Evolutionary conservation across 805 yeast species (phyloP).

Genomic region (Cyberlindnera misumaiensis): DNA sequence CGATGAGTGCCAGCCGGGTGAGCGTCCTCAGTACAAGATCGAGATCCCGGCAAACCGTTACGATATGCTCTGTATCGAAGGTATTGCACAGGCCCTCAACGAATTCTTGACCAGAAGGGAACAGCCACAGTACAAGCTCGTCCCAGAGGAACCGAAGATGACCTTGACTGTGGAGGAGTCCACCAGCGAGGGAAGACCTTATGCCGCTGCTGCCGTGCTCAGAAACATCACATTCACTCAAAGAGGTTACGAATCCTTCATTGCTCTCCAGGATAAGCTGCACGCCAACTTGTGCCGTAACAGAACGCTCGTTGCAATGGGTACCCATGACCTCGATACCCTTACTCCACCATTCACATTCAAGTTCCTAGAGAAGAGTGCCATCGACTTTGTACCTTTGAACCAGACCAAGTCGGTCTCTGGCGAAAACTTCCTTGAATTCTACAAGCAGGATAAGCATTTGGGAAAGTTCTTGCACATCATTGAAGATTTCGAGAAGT

Average conservation of each 20-base stretch:
- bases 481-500: conserved; percentile 80
- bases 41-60: conserved; percentile 98
- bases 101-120: conserved; percentile 70
- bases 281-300: conserved; percentile 95
- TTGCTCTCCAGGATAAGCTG: conserved; percentile 90
- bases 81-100: conserved; percentile 91
- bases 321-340: conserved; percentile 91
- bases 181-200: conserved; percentile 75
- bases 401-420: conserved; percentile 64
- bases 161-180: conserved; percentile 70
- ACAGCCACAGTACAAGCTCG: conserved; percentile 62
- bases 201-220: conserved; percentile 90
- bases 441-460: conserved; percentile 86
- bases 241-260: conserved; percentile 88
- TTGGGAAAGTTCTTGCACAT: conserved; percentile 84
- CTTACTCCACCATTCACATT: conserved; percentile 79
- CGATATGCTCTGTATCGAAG: conserved; percentile 96
- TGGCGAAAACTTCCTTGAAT: conserved; percentile 78
- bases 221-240: conserved; percentile 77
- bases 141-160: conserved; percentile 52
- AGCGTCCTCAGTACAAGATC: conserved; percentile 93
- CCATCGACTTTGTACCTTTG: conserved; percentile 67
- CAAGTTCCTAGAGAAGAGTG: conserved; percentile 75
- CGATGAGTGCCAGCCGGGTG: conserved; percentile 56
- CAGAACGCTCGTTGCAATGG: conserved; percentile 96